These are phyloP conservation scores for Capronia coronata DNA, from an alignment of 2,329 filamentous ascomycete genomes.

Conservation along the genomic window DNA sequence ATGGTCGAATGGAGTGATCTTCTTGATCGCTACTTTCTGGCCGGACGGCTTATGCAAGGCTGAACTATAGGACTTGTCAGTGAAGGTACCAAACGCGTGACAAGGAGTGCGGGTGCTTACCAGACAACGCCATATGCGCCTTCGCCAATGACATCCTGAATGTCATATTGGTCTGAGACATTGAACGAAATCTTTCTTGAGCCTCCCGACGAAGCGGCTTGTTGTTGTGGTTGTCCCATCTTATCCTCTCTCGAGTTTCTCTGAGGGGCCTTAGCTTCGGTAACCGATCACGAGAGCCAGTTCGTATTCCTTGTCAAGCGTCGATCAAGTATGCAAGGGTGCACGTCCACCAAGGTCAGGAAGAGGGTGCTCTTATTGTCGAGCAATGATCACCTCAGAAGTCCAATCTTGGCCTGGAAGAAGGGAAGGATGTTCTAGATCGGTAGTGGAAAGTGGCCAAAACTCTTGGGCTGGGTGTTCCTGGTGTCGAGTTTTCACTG, in stretches of 20 bases:
- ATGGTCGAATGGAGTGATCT: slow-evolving; percentile 98
- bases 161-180: slow-evolving; percentile 98
- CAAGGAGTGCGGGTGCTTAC: slow-evolving; percentile 49
- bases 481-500: background rate
- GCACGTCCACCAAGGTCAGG: too few species aligned
- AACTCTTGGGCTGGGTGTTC: too few species aligned
- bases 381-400: background rate
- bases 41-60: slow-evolving; percentile 96
- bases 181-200: slow-evolving; percentile 98
- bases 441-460: too few species aligned
- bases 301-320: background rate
- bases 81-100: slow-evolving; percentile 4
- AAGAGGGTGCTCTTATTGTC: too few species aligned
- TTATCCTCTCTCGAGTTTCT: slow-evolving; percentile 5
- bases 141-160: slow-evolving; percentile 98
- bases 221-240: slow-evolving; percentile 41
- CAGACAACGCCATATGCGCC: slow-evolving; percentile 98
- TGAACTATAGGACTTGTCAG: slow-evolving; percentile 54
- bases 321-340: background rate
- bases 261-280: background rate
- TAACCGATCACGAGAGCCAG: background rate
- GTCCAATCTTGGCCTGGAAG: background rate
- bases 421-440: background rate
- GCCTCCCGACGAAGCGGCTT: slow-evolving; percentile 49
- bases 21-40: slow-evolving; percentile 99